Conservation (phyloP, 495 filamentous ascomycete genomes). For the Parachaetomium inaequale region DNA sequence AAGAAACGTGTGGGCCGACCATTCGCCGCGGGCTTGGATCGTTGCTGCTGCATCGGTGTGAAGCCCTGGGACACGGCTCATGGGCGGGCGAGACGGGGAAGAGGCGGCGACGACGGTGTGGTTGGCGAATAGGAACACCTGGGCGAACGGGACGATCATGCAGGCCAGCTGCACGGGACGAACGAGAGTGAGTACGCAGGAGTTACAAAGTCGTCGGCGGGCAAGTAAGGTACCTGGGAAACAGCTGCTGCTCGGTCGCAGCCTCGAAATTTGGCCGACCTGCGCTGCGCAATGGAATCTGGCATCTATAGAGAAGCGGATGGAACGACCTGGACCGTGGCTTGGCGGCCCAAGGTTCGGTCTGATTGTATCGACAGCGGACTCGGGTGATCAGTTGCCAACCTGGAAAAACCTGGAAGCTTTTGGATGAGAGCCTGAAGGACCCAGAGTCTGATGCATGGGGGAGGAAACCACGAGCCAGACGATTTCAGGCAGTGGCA, state of each 20-base stretch:
- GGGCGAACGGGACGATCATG: conserved; percentile 20
- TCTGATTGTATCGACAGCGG: no score
- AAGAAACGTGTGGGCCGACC: conserved; percentile 28
- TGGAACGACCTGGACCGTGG: background rate
- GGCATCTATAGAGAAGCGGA: no score
- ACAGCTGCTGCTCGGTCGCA: background rate
- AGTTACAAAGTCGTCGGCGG: background rate
- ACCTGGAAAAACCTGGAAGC: background rate
- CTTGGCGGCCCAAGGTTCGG: no score
- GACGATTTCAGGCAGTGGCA: background rate
- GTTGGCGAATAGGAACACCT: conserved; percentile 12
- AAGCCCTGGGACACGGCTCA: conserved; percentile 1
- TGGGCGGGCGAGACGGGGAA: no score
- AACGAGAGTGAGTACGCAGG: background rate
- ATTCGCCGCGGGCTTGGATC: conserved; percentile 16
- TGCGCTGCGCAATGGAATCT: no score
- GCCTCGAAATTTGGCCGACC: background rate
- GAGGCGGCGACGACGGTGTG: conserved; percentile 1
- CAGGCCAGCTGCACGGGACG: conserved; percentile 10
- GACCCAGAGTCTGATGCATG: background rate
- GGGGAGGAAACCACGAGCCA: background rate
- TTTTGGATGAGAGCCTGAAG: background rate
- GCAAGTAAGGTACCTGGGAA: background rate
- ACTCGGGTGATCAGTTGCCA: no score
- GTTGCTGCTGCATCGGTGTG: conserved; percentile 13